Base-by-base conservation (phyloP, 2,329 filamentous ascomycete genomes). In the Sarocladiaceae sp. region DNA sequence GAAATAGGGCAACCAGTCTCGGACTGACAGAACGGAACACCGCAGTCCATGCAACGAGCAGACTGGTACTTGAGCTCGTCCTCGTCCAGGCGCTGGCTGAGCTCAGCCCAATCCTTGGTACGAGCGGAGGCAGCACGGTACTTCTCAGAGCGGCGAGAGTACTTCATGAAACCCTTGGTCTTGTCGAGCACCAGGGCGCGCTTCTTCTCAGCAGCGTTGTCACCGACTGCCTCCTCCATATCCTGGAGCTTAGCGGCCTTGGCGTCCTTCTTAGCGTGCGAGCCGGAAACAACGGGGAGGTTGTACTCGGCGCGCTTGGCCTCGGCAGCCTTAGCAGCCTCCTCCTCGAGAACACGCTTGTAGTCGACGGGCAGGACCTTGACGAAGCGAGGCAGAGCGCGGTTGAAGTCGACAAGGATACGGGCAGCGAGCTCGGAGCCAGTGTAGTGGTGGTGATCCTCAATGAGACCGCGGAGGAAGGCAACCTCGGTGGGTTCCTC, bases 371-470 rank as follows among this genome's bases (percentile, higher is more conserved):
- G 93, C 54, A 97, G 78, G 50, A 97, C 87, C 79, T 96, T 97
- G 73, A 97, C 80, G 64, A 97, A 96, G 60, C 90, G 88, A 53
- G 87, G 87, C 50, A 97, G 82, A 39, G 92, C 92, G 59, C 91
- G 86, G 69, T 86, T 95, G 75, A 97, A 97, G 76, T 97, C 93
- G n/a, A 96, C 80, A 10, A 97, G 78, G 58, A 97, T 90, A 57
- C 93, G 89, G 55, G 92, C 92, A 28, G 93, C 93, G 52, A 96
- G 82, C 76, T 97, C 93, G 13, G 93, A 97, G 55, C 93, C 93
- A 54, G 93, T 97, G 78, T 96, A 97, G 71, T 97, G 93, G 71
- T 97, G 91, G 65, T 97, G 93, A 60, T 97, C 93, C 74, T 97
- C 93, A 52, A 97, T 90, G 59, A 97, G 79, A 56, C 92, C 88